These are phyloP conservation scores for apple (Malus domestica) DNA, from an alignment of 306 rosid genomes.

Conservation along the genomic window ASM211411v1 NC_041804.1:3723501-3724000, in stretches of 20 bases:
- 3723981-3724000: neutral
- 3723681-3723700: too few species aligned
- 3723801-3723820: slow-evolving; percentile 7
- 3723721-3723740: too few species aligned
- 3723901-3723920: slow-evolving; percentile 53
- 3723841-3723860: slow-evolving; percentile 9
- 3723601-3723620: neutral
- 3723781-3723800: neutral
- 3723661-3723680: too few species aligned
- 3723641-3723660: too few species aligned
- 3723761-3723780: too few species aligned
- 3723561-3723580: slow-evolving; percentile 21
- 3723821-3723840: neutral
- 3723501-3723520: slow-evolving; percentile 9
- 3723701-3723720: too few species aligned
- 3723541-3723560: slow-evolving; percentile 12
- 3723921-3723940: slow-evolving; percentile 25
- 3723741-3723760: too few species aligned
- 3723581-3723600: slow-evolving; percentile 4
- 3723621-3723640: neutral
- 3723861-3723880: slow-evolving; percentile 25
- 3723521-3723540: neutral
- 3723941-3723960: slow-evolving; percentile 19
- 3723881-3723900: slow-evolving; percentile 39
- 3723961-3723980: slow-evolving; percentile 8